A percentile compares a stretch with the other conserved stretches of the same genome.
phyloP scores from a whole-genome alignment of 176 grass and related monocot genomes.

The Cenchrus purpureus region DNA sequence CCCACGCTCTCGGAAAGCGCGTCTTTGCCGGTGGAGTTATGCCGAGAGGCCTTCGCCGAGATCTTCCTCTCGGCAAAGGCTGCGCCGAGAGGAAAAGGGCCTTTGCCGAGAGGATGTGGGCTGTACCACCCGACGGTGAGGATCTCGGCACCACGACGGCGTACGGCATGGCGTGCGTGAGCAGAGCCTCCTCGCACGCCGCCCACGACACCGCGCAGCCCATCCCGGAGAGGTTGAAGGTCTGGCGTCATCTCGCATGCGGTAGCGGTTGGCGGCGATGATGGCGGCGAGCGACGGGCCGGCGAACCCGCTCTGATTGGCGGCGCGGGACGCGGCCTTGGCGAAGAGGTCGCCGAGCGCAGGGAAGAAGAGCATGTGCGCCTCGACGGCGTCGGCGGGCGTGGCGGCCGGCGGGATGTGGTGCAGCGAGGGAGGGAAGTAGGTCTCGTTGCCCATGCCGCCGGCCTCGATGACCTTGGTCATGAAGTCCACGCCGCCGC shows the following conservation, averaged over 20 bases:
- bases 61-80: too few species aligned
- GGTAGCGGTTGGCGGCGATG: conserved; percentile 55
- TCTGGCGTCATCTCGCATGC: conserved; percentile 59
- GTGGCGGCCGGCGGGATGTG: conserved; percentile 54
- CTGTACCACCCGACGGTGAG: conserved; percentile 72
- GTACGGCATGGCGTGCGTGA: conserved; percentile 35
- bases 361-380: conserved; percentile 54
- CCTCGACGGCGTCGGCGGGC: conserved; percentile 57
- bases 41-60: too few species aligned
- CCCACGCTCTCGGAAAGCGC: too few species aligned
- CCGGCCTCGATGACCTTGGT: conserved; percentile 53
- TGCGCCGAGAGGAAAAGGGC: too few species aligned
- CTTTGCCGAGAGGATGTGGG: too few species aligned
- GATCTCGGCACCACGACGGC: conserved; percentile 78
- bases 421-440: conserved; percentile 64
- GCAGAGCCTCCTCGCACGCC: conserved; percentile 41
- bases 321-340: conserved; percentile 55
- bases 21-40: too few species aligned
- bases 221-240: conserved; percentile 83
- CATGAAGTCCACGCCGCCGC: conserved; percentile 77
- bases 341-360: conserved; percentile 63
- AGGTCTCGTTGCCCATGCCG: conserved; percentile 88
- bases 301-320: conserved; percentile 69
- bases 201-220: conserved; percentile 66
- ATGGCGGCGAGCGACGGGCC: conserved; percentile 58